Evolutionary conservation across 2,329 filamentous ascomycete genomes (phyloP), one percentile per base, ranked within the genome.

Genomic region (Shiraia bambusicola): DNA sequence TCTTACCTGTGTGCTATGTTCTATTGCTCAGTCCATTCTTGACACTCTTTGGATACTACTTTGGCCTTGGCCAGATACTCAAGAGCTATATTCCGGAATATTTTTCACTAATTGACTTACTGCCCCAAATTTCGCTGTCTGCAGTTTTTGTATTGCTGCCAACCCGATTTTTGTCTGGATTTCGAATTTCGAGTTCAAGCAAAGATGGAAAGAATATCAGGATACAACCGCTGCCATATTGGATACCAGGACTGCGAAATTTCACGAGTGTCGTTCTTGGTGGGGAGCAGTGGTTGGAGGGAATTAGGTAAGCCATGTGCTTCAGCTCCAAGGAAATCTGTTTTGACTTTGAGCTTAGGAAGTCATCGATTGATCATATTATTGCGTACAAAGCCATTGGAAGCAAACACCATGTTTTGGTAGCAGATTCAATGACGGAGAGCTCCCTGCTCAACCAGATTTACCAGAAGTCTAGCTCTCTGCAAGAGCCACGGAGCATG

Each of bases 191-290:
- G 15, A 27, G 17, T 11, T 51, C 40, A 24, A 50, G 37, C 16
- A 53, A 59, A 42, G 38, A 66, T 57, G 62, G 48, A 39, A 46
- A 59, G 58, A 59, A 57, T 60, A 62, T 58, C 50, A 65, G 64
- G 39, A 71, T 78, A 45, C 75, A 75, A 59, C 62, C 72, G 41
- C 50, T 76, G 15, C 78, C 79, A 19, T 84, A 84, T 62, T 84
- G 79, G 77, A 60, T 84, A 6, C 81, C 81, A 2, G 70, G 76
- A 37, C 26, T 83, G 7, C 78, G 79, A 28, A 78, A 84, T 67
- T 69, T 74, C 6, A 52, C 76, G 14, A 76, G 81, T 50, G 67
- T 73, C 50, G 61, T 72, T 14, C 69, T 74, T 54, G 59, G 73
- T 28, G 71, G 72, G 34, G 65, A 74, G 28, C 53, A 55, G 9